phyloP scores from a whole-genome alignment of 2,329 filamentous ascomycete species.

The Botrytis galanthina region DNA sequence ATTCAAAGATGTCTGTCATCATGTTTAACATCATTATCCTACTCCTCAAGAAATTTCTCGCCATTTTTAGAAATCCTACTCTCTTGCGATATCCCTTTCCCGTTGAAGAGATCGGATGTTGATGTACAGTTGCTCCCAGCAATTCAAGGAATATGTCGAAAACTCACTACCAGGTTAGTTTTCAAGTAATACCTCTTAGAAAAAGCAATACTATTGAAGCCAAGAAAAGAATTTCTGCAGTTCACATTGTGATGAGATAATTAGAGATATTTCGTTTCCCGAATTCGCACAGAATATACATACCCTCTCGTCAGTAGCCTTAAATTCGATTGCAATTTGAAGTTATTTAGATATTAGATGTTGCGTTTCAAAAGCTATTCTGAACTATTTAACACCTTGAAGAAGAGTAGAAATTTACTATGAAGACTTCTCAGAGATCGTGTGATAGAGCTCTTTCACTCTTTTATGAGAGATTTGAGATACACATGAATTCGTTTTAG shows the following conservation, averaged over 20 bases:
- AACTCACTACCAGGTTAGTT: too few relatives aligned
- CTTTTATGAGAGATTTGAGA: neutral
- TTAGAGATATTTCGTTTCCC: neutral
- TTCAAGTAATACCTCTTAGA: too few relatives aligned
- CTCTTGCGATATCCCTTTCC: neutral
- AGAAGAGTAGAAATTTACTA: neutral
- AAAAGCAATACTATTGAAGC: too few relatives aligned
- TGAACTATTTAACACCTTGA: neutral
- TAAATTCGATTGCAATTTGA: neutral
- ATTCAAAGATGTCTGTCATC: neutral
- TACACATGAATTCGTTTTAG: rapidly evolving
- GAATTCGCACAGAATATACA: neutral
- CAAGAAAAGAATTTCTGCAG: too few relatives aligned
- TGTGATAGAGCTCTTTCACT: neutral
- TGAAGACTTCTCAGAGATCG: neutral
- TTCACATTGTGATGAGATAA: neutral
- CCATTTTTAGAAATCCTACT: neutral
- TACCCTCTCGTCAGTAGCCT: too few relatives aligned
- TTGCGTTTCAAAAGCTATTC: neutral
- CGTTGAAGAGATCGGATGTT: neutral
- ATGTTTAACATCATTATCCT: rapidly evolving
- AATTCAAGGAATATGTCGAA: neutral
- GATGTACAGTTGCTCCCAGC: neutral
- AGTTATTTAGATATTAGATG: neutral
- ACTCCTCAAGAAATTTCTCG: neutral